These are phyloP conservation scores for Phragmites australis DNA, from an alignment of 176 grass and related monocot species.

Conservation along the genomic window DNA sequence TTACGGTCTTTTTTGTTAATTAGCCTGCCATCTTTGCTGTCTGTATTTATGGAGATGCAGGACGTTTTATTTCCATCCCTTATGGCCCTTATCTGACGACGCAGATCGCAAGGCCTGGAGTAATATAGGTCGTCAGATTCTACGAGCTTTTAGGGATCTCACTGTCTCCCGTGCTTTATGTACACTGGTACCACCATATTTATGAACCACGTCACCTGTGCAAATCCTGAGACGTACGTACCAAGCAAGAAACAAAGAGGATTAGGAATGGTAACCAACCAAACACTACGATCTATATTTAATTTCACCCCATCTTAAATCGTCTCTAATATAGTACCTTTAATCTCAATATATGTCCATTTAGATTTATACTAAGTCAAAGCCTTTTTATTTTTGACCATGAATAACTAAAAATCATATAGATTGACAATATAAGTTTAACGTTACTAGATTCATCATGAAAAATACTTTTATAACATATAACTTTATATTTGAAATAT, in stretches of 20 bases:
- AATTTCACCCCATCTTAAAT: neutral
- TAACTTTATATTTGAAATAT: too few species aligned
- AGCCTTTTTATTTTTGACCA: too few species aligned
- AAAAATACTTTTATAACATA: too few species aligned
- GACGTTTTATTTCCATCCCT: neutral
- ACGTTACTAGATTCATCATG: too few species aligned
- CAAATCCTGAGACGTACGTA: neutral
- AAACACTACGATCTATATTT: neutral
- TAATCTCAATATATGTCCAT: too few species aligned
- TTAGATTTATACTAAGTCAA: too few species aligned
- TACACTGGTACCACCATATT: neutral
- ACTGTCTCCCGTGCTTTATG: neutral
- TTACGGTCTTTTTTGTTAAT: constrained; percentile 12
- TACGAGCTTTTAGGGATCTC: neutral
- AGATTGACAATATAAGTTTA: too few species aligned
- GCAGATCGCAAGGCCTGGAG: constrained; percentile 8
- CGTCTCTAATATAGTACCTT: neutral
- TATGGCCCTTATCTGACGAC: neutral
- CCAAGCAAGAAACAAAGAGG: neutral
- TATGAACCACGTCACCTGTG: neutral
- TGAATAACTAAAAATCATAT: too few species aligned
- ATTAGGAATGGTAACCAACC: neutral
- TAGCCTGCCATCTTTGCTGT: constrained; percentile 2
- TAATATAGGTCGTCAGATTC: neutral
- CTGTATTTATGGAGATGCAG: constrained; percentile 19